Evolutionary conservation across 1,139 yeast species (phyloP).

Genomic region (Candida sp.): DNA sequence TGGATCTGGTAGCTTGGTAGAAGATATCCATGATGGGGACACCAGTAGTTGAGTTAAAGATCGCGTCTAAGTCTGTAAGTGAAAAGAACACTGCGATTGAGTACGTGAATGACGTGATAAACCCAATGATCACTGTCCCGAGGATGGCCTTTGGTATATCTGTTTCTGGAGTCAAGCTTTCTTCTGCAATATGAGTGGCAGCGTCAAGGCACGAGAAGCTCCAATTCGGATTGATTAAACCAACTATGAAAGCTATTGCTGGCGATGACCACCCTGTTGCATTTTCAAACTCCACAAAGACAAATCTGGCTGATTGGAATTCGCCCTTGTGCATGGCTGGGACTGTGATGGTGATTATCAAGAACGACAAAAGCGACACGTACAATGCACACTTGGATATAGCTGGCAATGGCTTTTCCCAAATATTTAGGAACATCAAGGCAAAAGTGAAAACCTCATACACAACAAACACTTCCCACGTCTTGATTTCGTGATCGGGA

Average conservation of each 20-base stretch:
- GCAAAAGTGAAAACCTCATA: slow-evolving; percentile 44
- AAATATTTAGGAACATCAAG: slow-evolving; percentile 39
- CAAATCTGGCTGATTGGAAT: slow-evolving; percentile 40
- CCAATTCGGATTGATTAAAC: slow-evolving; percentile 70
- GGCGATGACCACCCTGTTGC: slow-evolving; percentile 45
- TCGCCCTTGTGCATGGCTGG: slow-evolving; percentile 41
- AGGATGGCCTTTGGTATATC: slow-evolving; percentile 68
- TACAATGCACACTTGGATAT: slow-evolving; percentile 41
- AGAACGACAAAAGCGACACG: slow-evolving; percentile 39
- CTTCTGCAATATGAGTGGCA: slow-evolving; percentile 76
- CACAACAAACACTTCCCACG: slow-evolving; percentile 58
- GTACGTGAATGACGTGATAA: slow-evolving; percentile 62
- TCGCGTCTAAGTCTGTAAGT: slow-evolving; percentile 50
- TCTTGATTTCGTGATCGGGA: slow-evolving; percentile 43
- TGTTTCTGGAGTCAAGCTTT: slow-evolving; percentile 59
- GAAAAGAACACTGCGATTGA: slow-evolving; percentile 68
- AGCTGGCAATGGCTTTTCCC: slow-evolving; percentile 38
- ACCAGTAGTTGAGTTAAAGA: slow-evolving; percentile 54
- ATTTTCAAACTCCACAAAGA: slow-evolving; percentile 40
- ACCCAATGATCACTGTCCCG: slow-evolving; percentile 70
- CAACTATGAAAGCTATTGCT: slow-evolving; percentile 49
- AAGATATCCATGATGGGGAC: slow-evolving; percentile 68
- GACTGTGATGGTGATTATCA: slow-evolving; percentile 39
- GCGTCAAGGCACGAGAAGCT: slow-evolving; percentile 71
- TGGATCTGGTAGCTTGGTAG: slow-evolving; percentile 58